Evolutionary conservation across 2,329 filamentous ascomycete species (phyloP), one percentile per base, ranked within the genome.

Genomic region (Aspergillus pseudonomiae): DNA sequence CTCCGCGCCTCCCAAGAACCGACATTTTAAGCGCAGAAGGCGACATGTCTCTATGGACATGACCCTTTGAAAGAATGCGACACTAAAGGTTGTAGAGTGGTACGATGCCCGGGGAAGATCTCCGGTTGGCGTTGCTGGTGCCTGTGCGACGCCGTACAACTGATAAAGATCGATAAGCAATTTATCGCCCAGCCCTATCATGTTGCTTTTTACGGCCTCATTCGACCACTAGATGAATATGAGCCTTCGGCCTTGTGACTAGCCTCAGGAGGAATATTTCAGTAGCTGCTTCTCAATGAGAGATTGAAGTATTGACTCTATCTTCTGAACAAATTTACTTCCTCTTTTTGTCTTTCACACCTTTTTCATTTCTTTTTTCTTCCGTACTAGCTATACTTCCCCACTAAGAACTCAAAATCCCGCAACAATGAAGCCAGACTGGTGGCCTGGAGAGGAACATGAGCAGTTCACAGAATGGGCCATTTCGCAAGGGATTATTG

Each of bases 401-500:
- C 30, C 28, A 4, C 30, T 21, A n/a, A 34, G n/a, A 16, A 21
- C 4, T 10, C 16, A 41, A 32, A 26, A 21, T n/a, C 43, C 59
- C 24, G 28, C 21, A 59, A 69, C 58, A 28, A 76, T 75, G 73
- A 69, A 63, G 45, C 68, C 73, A 62, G 58, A 68, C 24, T 75
- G 73, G 71, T 72, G 69, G 63, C 73, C 78, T 14, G 78, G 78
- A 16, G 65, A 75, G 57, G 63, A 75, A 28, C 78, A 80, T 65
- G 78, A 85, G 30, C 78, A 81, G 10, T 91, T 96, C 64, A 82
- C 89, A 3, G 72, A 83, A 63, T 96, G 93, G 91, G 89, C 90
- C 1, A 75, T 82, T 50, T 77, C 79, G 1, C 84, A 87, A 62
- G 91, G 91, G 16, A 85, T 96, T 32, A 78, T 84, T 41, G 85